Conservation (phyloP, 225 moss, liverwort and hornwort genomes). For the Polytrichum commune region DNA sequence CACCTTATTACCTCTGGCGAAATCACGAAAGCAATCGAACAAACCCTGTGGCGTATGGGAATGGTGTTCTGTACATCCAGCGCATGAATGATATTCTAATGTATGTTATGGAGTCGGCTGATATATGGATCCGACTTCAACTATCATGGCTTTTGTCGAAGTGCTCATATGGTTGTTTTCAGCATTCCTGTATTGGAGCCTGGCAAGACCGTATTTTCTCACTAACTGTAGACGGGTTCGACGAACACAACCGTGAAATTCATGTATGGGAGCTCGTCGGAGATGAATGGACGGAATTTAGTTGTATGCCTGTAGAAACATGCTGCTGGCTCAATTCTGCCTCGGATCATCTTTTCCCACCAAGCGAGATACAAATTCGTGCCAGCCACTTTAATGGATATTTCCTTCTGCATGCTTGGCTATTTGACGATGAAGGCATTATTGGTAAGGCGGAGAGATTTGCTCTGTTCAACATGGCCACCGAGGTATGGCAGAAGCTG, state of each 20-base stretch:
- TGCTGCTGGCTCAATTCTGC: not conserved
- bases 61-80: not conserved
- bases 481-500: not conserved
- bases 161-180: too few species aligned
- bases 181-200: not conserved
- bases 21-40: not conserved
- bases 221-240: not conserved
- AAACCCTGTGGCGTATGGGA: not conserved
- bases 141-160: not conserved
- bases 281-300: constrained; percentile 2
- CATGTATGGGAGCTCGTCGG: constrained; percentile 4
- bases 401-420: not conserved
- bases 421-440: not conserved
- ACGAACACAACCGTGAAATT: not conserved
- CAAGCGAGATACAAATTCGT: not conserved
- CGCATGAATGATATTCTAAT: not conserved
- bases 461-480: not conserved
- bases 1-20: not conserved
- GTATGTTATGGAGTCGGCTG: not conserved
- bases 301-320: not conserved
- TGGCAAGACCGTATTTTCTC: not conserved
- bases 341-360: not conserved
- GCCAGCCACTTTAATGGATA: not conserved
- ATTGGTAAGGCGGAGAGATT: not conserved
- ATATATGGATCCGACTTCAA: not conserved